Evolutionary conservation across 1,284 basidiomycete species (phyloP).

Genomic region (Microstroma glucosiphilum): DNA sequence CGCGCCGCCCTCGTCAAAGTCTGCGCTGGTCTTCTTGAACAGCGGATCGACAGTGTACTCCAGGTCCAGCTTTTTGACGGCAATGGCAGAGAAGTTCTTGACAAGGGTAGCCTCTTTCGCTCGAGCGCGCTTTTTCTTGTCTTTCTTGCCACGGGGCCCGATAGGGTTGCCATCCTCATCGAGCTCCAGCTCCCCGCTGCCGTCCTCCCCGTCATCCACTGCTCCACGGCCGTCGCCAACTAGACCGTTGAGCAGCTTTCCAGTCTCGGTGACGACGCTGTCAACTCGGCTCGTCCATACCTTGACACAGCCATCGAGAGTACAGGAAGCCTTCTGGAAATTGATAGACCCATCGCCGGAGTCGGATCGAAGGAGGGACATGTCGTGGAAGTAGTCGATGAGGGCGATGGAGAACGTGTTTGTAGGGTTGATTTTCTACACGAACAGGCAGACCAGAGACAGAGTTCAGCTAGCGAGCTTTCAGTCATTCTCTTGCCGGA

Average conservation of each 20-base stretch:
- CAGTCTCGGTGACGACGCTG: slow-evolving; percentile 91
- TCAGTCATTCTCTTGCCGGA: background rate
- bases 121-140: slow-evolving; percentile 34
- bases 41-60: slow-evolving; percentile 95
- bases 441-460: slow-evolving; percentile 4
- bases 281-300: slow-evolving; percentile 99
- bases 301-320: slow-evolving; percentile 97
- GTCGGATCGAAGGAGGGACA: slow-evolving; percentile 71
- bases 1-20: slow-evolving; percentile 97
- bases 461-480: background rate
- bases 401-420: slow-evolving; percentile 98
- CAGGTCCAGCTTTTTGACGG: slow-evolving; percentile 64
- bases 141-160: slow-evolving; percentile 67
- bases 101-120: slow-evolving; percentile 47
- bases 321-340: slow-evolving; percentile 95
- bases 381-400: slow-evolving; percentile 99
- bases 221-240: slow-evolving; percentile 55
- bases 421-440: slow-evolving; percentile 92
- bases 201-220: slow-evolving; percentile 52
- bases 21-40: slow-evolving; percentile 94
- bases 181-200: slow-evolving; percentile 49
- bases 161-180: slow-evolving; percentile 56
- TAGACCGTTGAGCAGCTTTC: slow-evolving; percentile 86
- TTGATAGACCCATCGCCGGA: slow-evolving; percentile 63
- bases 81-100: slow-evolving; percentile 61